Base-by-base conservation (phyloP, 2,329 filamentous ascomycete species). In the Diaporthe vexans region DNA sequence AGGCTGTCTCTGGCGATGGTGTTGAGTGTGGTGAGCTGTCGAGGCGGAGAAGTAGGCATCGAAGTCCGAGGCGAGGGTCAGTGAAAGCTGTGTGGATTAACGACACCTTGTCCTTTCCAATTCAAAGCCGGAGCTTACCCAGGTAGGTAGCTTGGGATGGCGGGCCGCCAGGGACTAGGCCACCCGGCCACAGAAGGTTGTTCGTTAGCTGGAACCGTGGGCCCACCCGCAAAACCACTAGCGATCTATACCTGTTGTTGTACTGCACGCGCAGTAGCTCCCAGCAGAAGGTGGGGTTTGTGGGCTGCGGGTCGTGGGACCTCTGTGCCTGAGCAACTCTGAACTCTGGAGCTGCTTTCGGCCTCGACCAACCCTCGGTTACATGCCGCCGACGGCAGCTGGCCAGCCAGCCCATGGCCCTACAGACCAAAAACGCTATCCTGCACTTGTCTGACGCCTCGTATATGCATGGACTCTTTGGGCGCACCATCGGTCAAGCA, bases 51-150 rank as follows among this genome's bases (percentile, higher is more conserved):
- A 67, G 54, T 57, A 52, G 37, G 63, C 26, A 15, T 68, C 40
- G 15, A 40, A 54, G 46, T 29, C 48, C 63, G 63, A 68, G 48
- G 48, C 48, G 63, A 68, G 48, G 63, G 40, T 68, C 40, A 37
- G 33, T 54, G 29, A 17, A 52, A 54, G 63, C 63, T 68, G 63
- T 68, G 63, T 68, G 63, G 63, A 54, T 68, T 68, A 68, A 68
- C 63, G 63, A 68, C 63, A 68, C 63, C 63, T 68, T 68, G 63
- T 68, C 63, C 63, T 68, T 68, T 68, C 63, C 63, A 68, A 54
- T 68, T 54, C 63, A 54, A 9, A 68, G 63, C 63, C 63, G 63
- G 33, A 68, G 63, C 63, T 68, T 54, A 21, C 46, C 46, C 21
- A 21, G 46, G 40, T 43, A 17, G 40, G 40, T n/a, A 68, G 63